These are phyloP conservation scores for Cantharellus cinnabarinus DNA, from an alignment of 768 basidiomycete species.

Conservation along the genomic window DNA sequence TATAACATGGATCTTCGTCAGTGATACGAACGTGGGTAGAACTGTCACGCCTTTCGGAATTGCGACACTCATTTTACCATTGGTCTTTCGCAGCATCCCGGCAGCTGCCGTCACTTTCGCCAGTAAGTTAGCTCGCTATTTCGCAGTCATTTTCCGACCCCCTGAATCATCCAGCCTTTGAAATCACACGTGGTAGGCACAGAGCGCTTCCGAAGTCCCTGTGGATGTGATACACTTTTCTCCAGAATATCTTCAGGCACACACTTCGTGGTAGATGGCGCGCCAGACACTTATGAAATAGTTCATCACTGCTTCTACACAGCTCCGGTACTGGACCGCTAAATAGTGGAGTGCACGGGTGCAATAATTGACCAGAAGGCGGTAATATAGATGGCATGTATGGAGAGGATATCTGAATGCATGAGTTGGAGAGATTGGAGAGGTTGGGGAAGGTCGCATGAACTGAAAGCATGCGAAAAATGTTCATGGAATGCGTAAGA, in stretches of 20 bases:
- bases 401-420: no score
- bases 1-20: background rate
- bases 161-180: constrained; percentile 31
- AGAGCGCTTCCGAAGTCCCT: background rate
- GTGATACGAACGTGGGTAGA: background rate
- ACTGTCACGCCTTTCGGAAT: background rate
- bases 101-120: constrained; percentile 83
- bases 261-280: background rate
- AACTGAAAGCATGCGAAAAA: no score
- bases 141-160: background rate
- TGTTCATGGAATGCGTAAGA: no score
- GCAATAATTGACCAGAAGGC: no score
- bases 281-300: no score
- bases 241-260: background rate
- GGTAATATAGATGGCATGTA: no score
- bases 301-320: no score
- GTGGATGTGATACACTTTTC: background rate
- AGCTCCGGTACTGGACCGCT: no score
- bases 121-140: background rate
- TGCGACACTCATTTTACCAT: background rate
- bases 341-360: no score
- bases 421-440: no score
- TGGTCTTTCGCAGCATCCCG: constrained; percentile 40
- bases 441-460: no score
- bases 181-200: constrained; percentile 37